Conservation (phyloP, 805 yeast genomes). For the Jamesozyma jinghongensis region DNA sequence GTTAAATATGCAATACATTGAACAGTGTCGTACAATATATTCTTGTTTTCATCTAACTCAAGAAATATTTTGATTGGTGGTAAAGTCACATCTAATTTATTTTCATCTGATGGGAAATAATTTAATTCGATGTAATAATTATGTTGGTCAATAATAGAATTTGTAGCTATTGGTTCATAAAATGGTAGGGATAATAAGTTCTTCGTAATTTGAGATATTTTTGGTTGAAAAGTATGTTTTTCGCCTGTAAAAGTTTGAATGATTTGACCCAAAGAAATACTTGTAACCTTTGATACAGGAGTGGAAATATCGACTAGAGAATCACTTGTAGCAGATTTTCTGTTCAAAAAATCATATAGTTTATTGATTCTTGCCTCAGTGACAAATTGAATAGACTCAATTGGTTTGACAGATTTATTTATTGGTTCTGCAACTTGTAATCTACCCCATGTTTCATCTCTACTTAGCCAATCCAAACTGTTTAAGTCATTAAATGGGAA, state of each 20-base stretch:
- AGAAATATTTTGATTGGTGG: slow-evolving; percentile 23
- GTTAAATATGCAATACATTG: slow-evolving; percentile 18
- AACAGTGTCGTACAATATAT: slow-evolving; percentile 14
- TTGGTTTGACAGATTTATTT: not conserved
- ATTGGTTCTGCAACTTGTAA: slow-evolving; percentile 8
- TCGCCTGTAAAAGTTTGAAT: slow-evolving; percentile 3
- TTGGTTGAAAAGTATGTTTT: slow-evolving; percentile 18
- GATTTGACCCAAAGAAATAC: slow-evolving; percentile 23
- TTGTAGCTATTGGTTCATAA: slow-evolving; percentile 6
- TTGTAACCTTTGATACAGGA: slow-evolving; percentile 10
- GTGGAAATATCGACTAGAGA: not conserved
- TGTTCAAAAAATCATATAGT: slow-evolving; percentile 11
- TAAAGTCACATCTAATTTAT: not conserved
- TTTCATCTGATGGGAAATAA: slow-evolving; percentile 14
- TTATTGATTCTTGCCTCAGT: slow-evolving; percentile 12
- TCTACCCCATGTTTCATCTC: slow-evolving; percentile 20
- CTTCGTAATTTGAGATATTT: slow-evolving; percentile 16
- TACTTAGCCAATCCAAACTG: slow-evolving; percentile 22
- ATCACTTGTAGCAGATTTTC: not conserved
- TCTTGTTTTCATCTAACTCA: slow-evolving; percentile 23
- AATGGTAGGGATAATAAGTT: slow-evolving; percentile 19
- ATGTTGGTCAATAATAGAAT: slow-evolving; percentile 19
- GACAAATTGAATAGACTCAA: not conserved
- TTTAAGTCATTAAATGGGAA: slow-evolving; percentile 24
- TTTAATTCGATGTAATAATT: slow-evolving; percentile 24